Base-by-base conservation (phyloP, 2,329 filamentous ascomycete genomes). In the Balansia obtecta region DNA sequence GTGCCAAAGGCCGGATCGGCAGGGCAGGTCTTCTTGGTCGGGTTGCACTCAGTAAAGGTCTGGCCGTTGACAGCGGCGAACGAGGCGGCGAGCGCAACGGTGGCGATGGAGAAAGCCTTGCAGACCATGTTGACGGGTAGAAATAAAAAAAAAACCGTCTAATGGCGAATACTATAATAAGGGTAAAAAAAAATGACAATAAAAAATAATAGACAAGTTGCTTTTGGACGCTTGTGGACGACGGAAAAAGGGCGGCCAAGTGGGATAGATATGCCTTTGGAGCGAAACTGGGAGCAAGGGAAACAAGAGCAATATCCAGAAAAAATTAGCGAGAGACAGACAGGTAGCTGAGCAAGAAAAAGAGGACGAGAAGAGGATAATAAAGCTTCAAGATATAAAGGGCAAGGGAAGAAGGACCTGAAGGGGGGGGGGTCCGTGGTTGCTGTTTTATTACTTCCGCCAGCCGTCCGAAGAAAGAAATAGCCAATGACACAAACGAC, bases 1-100 rank as follows among this genome's bases (percentile, higher is more conserved):
- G 65, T 81, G 48, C 86, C 88, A 13, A 96, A 75, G 11, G 90
- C 91, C 55, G 85, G 76, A 64, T 95, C 77, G 52, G 84, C 66
- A 46, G 86, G 79, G 70, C 91, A 97, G 34, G 62, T 68, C 65
- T 72, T 70, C 68, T 78, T 65, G 49, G 70, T 66, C 46, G 77
- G 77, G 63, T 80, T 71, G 65, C 77, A 81, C 12, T 61, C 60
- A n/a, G 75, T 79, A 58, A 59, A 72, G 53, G 77, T 81, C 70
- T 81, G 77, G 50, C 75, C 77, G 53, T 72, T 67, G 52, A 70
- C 76, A 56, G 78, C 56, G 53, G 65, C 60, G 27, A 27, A 27
- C 41, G 72, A 69, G 53, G 75, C 69, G 56, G 74, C 71, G 13
- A 80, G 65, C 55, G 71, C 69, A 68, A 76, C 61, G 37, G 70